Evolutionary conservation across 352 stramenopile species (phyloP).

Genomic region (Globisporangium parvum): DNA sequence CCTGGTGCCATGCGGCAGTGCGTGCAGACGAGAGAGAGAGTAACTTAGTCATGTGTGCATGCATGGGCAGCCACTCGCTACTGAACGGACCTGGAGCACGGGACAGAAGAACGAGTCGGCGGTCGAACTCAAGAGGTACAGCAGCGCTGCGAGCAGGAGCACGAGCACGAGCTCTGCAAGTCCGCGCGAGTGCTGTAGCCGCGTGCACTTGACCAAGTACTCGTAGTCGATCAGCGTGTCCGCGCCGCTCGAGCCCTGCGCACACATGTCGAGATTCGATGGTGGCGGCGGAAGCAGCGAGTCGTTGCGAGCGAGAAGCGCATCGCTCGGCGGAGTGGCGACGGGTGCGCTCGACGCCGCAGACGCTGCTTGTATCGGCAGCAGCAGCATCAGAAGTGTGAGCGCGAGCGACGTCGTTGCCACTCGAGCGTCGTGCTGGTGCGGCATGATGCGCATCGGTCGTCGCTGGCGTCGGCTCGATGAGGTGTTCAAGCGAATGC

Average conservation of each 20-base stretch:
- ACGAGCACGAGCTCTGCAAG: conserved; percentile 37
- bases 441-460: too few species aligned
- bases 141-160: conserved; percentile 42
- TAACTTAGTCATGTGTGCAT: background rate
- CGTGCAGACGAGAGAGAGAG: background rate
- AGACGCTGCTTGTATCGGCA: too few species aligned
- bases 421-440: too few species aligned
- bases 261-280: conserved; percentile 1
- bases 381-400: too few species aligned
- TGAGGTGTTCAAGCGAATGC: too few species aligned
- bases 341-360: too few species aligned
- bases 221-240: conserved; percentile 69
- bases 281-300: background rate
- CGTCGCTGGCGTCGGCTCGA: too few species aligned
- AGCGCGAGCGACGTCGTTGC: too few species aligned
- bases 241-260: conserved; percentile 6
- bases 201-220: conserved; percentile 46
- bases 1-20: conserved; percentile 1
- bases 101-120: conserved; percentile 82
- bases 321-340: background rate
- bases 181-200: conserved; percentile 33
- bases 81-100: conserved; percentile 37
- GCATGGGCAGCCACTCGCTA: background rate
- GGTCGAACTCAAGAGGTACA: conserved; percentile 78
- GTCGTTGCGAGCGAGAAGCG: background rate